These are phyloP conservation scores for Pythium chondricola DNA, from an alignment of 352 stramenopile species.

Conservation along the genomic window DNA sequence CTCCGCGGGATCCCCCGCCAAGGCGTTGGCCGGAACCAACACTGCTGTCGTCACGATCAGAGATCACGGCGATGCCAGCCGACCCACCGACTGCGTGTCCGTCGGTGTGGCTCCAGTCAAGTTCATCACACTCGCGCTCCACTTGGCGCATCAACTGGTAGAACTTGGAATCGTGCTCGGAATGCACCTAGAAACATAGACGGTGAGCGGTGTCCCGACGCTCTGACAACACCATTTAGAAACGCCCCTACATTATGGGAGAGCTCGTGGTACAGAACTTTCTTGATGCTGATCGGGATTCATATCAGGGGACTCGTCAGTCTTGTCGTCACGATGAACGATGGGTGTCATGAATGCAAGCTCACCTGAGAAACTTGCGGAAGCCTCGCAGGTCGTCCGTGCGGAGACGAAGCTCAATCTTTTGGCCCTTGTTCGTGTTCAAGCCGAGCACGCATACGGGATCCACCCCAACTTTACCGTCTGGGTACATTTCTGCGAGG, in stretches of 20 bases:
- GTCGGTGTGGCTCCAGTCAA: conserved; percentile 53
- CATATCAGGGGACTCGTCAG: no score
- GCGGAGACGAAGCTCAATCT: conserved; percentile 91
- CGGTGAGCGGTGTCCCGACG: no score
- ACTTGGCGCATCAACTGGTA: conserved; percentile 79
- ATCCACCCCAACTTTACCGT: conserved; percentile 87
- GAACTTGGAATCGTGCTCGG: conserved; percentile 74
- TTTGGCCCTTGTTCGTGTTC: conserved; percentile 94
- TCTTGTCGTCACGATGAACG: no score
- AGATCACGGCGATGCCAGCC: conserved; percentile 9
- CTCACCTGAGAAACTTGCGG: conserved; percentile 77
- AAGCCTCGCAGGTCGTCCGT: conserved; percentile 93
- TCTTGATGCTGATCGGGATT: conserved; percentile 69
- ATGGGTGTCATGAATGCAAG: no score
- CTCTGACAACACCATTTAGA: no score
- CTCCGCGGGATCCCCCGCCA: conserved; percentile 24
- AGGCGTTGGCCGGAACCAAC: conserved; percentile 25
- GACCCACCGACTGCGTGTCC: conserved; percentile 33
- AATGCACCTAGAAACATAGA: conserved; percentile 58
- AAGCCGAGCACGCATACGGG: conserved; percentile 88
- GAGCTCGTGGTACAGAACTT: conserved; percentile 94
- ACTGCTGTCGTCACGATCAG: conserved; percentile 15
- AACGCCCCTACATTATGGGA: conserved; percentile 91
- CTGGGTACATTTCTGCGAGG: conserved; percentile 86
- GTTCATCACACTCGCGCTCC: conserved; percentile 63